These are phyloP conservation scores for Irpex lacteus DNA, from an alignment of 1,284 basidiomycete genomes.

Conservation along the genomic window DNA sequence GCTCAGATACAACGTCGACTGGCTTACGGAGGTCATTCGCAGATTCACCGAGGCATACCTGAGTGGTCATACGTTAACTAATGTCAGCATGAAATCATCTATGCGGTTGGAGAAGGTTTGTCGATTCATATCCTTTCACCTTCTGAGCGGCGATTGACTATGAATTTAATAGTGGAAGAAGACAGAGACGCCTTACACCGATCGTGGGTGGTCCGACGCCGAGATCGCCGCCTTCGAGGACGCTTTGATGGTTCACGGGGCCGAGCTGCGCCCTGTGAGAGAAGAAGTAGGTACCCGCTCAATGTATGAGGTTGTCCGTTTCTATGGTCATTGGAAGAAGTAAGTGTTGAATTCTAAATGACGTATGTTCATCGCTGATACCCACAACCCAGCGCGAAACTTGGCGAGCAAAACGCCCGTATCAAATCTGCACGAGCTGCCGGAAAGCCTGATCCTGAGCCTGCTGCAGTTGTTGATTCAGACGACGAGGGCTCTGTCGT, in stretches of 20 bases:
- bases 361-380: neutral
- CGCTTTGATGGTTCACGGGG: slow-evolving; percentile 66
- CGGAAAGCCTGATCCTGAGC: slow-evolving; percentile 27
- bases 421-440: slow-evolving; percentile 47
- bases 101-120: slow-evolving; percentile 59
- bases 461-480: slow-evolving; percentile 27
- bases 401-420: slow-evolving; percentile 62
- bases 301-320: slow-evolving; percentile 77
- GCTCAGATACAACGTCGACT: slow-evolving; percentile 63
- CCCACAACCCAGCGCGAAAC: slow-evolving; percentile 44
- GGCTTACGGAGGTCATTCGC: slow-evolving; percentile 69
- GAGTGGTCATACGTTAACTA: slow-evolving; percentile 49
- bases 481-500: slow-evolving; percentile 80
- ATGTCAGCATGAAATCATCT: slow-evolving; percentile 61
- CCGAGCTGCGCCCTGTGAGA: slow-evolving; percentile 76
- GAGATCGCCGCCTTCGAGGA: slow-evolving; percentile 77
- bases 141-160: neutral
- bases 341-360: slow-evolving; percentile 31
- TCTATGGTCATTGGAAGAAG: slow-evolving; percentile 88
- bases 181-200: slow-evolving; percentile 61
- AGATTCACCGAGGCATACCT: slow-evolving; percentile 64
- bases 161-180: slow-evolving; percentile 62
- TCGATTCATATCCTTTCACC: neutral
- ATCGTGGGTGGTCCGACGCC: slow-evolving; percentile 69
- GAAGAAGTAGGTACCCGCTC: slow-evolving; percentile 72